Evolutionary conservation across 2,329 filamentous ascomycete genomes (phyloP), one percentile per base, ranked within the genome.

Genomic region (Westerdykella sp.): DNA sequence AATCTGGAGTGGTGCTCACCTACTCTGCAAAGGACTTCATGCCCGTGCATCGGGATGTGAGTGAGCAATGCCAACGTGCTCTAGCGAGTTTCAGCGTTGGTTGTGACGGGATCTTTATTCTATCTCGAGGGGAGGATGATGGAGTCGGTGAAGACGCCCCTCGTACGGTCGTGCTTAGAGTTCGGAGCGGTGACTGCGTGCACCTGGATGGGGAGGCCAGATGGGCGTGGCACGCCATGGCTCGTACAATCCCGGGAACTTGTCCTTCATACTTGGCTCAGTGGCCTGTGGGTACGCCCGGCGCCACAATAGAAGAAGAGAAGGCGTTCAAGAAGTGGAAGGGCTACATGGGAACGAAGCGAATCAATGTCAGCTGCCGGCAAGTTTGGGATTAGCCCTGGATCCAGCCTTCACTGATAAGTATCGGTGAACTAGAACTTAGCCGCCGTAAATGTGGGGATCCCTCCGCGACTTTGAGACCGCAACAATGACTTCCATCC

Each of bases 201-300:
- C 88, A 94, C 62, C 95, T 98, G 85, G 83, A 80, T 39, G 78
- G 84, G 22, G 77, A 83, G 46, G 84, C 87, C 6, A 76, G 93
- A 37, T 95, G 87, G 70, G 90, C 91, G 3, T 97, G 91, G 91
- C 93, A 97, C 69, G 90, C 87, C 10, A 90, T 97, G 39, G 90
- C 93, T 2, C 91, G 89, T 61, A 84, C 96, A 3, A 63, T 96
- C 36, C 79, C 82, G 37, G 79, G 73, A 1, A 95, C 87, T 0
- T 97, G 90, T 64, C 91, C 91, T 0, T 68, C 71, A 0, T 85
- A 82, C 66, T 69, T 97, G 40, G 71, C 75, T 43, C 73, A 83
- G 40, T 97, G 90, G 90, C 90, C 90, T 13, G 55, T 63, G 4
- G 61, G 63, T 7, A 66, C 62, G 3, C 62, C 61, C 16, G 60